Base-by-base conservation (phyloP, 225 moss, liverwort and hornwort genomes). In the Sphagnum contortum region DNA sequence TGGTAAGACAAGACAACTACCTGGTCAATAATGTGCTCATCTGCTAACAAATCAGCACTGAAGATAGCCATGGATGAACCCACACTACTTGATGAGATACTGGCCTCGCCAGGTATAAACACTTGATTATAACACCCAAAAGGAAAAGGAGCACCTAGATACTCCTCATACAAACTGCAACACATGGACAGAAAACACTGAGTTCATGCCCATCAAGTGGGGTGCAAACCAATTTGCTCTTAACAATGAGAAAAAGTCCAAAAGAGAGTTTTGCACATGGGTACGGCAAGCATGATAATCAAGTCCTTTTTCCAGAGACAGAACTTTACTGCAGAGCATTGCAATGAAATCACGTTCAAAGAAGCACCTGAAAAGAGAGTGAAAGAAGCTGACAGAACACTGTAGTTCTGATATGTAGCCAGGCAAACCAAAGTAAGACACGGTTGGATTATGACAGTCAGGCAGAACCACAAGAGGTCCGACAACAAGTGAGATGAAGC, bases 101-200 rank as follows among this genome's bases (percentile, higher is more conserved):
- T 73, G 57, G 82, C 80, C 71, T 84, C 82, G 61, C 88, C 85
- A 72, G 87, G 87, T 49, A 98, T 80, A 66, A 98, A 98, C 2
- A 93, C 96, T 78, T 98, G 96, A 74, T 98, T 93, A 73, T 93
- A 98, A 66, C 81, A 92, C 62, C 80, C 92, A 83, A 90, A 92
- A 50, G 92, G 95, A 72, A 96, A 96, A 66, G 87, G 80, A 64
- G 92, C 90, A 64, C 95, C 95, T 53, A 96, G 80, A 74, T 96
- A 92, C 70, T 96, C 95, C 79, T 96, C 90, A 69, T 88, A 96
- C 47, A 84, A 71, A 71, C 95, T 94, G 75, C 70, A 83, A 70
- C 66, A 45, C 3, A 29, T 52, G 59, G 11, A 45, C 54, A 29
- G 29, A 29, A 29, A 29, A 29, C 29, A 29, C 29, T 29, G 29